Percentiles rank a stretch among this genome's conserved stretches.
Conservation (phyloP, 306 rosid species). For the Trichosanthes cucumerina region DNA sequence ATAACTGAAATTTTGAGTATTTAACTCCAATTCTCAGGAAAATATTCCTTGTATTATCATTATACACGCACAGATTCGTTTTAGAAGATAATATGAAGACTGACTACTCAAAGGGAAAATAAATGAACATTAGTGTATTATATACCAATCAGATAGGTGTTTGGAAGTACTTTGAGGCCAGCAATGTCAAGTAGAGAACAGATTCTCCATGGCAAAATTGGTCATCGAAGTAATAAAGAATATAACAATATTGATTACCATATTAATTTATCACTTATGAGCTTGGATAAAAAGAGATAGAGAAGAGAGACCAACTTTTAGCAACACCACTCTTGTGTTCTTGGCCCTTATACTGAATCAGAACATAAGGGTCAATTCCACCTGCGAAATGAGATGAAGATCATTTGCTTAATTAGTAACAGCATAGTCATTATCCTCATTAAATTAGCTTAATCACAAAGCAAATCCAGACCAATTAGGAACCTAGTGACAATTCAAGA, state of each 20-base stretch:
- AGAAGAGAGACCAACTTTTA: conserved; percentile 33
- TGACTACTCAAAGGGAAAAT: not conserved
- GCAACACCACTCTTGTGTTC: conserved; percentile 64
- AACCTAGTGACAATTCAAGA: not conserved
- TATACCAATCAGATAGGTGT: not conserved
- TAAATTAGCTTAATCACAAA: not conserved
- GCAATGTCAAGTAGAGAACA: not conserved
- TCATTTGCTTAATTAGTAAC: not conserved
- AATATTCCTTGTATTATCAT: not conserved
- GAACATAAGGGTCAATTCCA: conserved; percentile 70
- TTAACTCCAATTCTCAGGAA: not conserved
- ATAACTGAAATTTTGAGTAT: not conserved
- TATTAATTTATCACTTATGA: not conserved
- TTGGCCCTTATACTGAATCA: conserved; percentile 63
- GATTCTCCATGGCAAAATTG: not conserved
- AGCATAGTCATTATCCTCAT: not conserved
- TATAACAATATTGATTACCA: not conserved
- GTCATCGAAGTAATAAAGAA: not conserved
- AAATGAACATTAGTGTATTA: not conserved
- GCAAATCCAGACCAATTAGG: not conserved
- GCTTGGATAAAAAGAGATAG: not conserved
- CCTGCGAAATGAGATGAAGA: conserved; percentile 20
- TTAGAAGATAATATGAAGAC: not conserved
- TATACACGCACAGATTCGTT: too few relatives aligned
- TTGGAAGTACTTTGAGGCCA: not conserved